These are phyloP conservation scores for Fusarium anguioides DNA, from an alignment of 2,329 filamentous ascomycete species.

Conservation along the genomic window DNA sequence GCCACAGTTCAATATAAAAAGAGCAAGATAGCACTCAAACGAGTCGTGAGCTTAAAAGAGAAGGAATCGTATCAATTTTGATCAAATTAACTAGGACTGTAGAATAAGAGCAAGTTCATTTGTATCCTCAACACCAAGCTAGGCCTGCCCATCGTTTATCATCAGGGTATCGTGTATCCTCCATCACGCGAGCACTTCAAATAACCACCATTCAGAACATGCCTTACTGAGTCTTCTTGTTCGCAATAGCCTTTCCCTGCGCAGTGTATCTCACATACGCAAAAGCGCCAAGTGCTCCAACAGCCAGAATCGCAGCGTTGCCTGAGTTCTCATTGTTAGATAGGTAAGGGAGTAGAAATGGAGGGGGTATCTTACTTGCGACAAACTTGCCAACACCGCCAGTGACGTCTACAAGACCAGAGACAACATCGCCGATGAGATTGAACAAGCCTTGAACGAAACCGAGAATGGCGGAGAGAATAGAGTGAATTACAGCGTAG, in stretches of 20 bases:
- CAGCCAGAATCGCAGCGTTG: constrained; percentile 50
- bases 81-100: not conserved
- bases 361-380: constrained; percentile 45
- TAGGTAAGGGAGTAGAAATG: not conserved
- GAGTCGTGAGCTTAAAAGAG: not conserved
- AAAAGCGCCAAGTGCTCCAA: constrained; percentile 50
- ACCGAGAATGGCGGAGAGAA: constrained; percentile 50
- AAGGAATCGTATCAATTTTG: not conserved
- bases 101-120: not conserved
- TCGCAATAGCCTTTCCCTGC: constrained; percentile 44
- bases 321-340: constrained; percentile 38
- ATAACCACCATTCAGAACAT: not conserved
- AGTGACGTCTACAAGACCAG: constrained; percentile 52
- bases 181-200: not conserved
- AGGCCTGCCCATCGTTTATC: not conserved
- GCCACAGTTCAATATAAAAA: not conserved
- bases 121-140: not conserved
- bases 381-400: constrained; percentile 56
- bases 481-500: constrained; percentile 49
- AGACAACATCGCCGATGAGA: constrained; percentile 50
- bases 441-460: constrained; percentile 53
- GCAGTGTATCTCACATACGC: constrained; percentile 51
- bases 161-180: constrained; percentile 28
- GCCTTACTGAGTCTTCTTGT: constrained; percentile 49
- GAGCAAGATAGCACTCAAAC: too few species aligned